Percentiles rank a stretch among this genome's conserved stretches.
phyloP scores from a whole-genome alignment of 148 eudicot genomes.

The Rhododendron vialii region DNA sequence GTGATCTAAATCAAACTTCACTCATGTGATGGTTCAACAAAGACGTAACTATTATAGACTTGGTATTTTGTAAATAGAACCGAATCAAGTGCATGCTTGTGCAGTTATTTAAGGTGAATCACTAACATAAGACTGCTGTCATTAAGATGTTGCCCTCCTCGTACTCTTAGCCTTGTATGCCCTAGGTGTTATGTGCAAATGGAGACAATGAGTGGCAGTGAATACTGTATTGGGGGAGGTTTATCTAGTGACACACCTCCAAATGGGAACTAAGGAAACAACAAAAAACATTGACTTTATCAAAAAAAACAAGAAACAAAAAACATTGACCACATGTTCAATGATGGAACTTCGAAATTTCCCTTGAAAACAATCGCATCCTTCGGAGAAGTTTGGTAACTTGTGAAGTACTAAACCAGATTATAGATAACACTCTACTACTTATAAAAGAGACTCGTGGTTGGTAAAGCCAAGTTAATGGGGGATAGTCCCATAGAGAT shows the following conservation, averaged over 20 bases:
- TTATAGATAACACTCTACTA: neutral
- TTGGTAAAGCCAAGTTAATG: neutral
- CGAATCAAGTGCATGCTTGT: neutral
- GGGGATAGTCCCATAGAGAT: neutral
- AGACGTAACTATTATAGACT: no score
- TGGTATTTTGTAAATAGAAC: neutral
- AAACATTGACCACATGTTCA: neutral
- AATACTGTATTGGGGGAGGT: neutral
- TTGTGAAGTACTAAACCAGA: neutral
- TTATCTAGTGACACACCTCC: neutral
- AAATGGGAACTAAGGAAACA: neutral
- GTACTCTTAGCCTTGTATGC: neutral
- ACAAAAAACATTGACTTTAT: neutral
- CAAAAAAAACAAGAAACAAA: neutral
- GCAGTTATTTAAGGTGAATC: neutral
- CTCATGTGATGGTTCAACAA: neutral
- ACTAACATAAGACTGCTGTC: neutral
- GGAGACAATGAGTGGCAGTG: neutral
- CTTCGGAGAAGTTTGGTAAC: neutral
- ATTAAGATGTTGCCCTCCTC: neutral
- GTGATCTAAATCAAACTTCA: neutral
- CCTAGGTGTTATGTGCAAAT: neutral
- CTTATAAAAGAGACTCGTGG: neutral
- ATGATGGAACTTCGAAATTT: neutral
- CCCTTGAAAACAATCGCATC: neutral